phyloP scores from a whole-genome alignment of 805 yeast genomes.

The Candida germanica region DNA sequence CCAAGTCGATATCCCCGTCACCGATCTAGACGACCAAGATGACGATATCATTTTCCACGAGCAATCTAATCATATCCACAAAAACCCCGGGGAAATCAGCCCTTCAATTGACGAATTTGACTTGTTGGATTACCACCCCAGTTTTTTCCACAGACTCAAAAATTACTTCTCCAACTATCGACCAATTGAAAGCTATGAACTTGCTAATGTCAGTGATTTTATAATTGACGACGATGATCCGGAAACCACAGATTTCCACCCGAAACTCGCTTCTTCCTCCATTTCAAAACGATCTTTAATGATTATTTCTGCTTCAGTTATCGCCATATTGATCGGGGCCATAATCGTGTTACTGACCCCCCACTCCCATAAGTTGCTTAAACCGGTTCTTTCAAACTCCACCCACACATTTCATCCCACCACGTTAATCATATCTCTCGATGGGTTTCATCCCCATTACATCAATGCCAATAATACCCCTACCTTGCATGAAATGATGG shows the following conservation, averaged over 20 bases:
- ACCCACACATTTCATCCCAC: conserved; percentile 73
- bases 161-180: conserved; percentile 2
- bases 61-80: conserved; percentile 7
- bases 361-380: neutral
- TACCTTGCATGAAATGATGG: conserved; percentile 54
- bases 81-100: neutral
- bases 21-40: conserved; percentile 48
- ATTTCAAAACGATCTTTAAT: too few relatives aligned
- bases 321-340: neutral
- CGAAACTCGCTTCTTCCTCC: neutral
- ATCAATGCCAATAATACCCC: conserved; percentile 69
- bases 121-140: neutral
- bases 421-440: conserved; percentile 75
- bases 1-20: conserved; percentile 52
- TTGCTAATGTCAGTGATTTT: conserved; percentile 3
- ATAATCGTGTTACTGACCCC: neutral
- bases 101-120: conserved; percentile 10
- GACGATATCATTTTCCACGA: conserved; percentile 31
- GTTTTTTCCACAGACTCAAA: conserved; percentile 3
- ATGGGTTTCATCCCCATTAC: conserved; percentile 91
- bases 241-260: neutral
- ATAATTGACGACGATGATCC: conserved; percentile 1
- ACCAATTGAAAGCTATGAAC: conserved; percentile 13
- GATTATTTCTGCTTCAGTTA: too few relatives aligned
- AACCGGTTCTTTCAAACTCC: conserved; percentile 48